Percentiles rank a stretch among this genome's conserved stretches.
These are phyloP conservation scores for Saccharomyces mikatae DNA, from an alignment of 805 yeast genomes.

Conservation along the genomic window DNA sequence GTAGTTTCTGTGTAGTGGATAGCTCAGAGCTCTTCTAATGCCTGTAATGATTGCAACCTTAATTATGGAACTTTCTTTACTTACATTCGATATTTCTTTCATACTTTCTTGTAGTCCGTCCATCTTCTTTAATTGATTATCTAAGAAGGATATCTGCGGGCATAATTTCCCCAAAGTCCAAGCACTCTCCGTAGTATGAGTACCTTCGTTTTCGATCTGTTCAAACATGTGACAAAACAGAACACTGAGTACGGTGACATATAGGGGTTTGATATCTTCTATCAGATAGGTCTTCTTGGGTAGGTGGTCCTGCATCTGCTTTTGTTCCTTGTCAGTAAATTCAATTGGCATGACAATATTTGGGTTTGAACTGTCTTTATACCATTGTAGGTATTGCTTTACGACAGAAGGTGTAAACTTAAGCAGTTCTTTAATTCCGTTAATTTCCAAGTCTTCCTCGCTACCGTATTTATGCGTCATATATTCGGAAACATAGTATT, in stretches of 20 bases:
- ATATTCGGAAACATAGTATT: slow-evolving; percentile 79
- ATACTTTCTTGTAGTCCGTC: slow-evolving; percentile 6
- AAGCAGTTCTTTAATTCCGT: slow-evolving; percentile 37
- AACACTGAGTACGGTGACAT: slow-evolving; percentile 56
- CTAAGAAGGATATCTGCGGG: slow-evolving; percentile 72
- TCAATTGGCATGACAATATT: slow-evolving; percentile 36
- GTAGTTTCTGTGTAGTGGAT: slow-evolving; percentile 72
- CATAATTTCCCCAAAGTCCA: slow-evolving; percentile 87
- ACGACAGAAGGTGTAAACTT: slow-evolving; percentile 46
- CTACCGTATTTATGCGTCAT: slow-evolving; percentile 48
- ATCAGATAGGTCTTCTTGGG: slow-evolving; percentile 58
- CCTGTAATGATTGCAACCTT: slow-evolving; percentile 51
- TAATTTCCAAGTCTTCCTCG: slow-evolving; percentile 43
- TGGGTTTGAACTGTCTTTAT: slow-evolving; percentile 32
- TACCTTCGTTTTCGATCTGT: slow-evolving; percentile 61
- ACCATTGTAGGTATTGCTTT: slow-evolving; percentile 40
- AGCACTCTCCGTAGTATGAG: slow-evolving; percentile 73
- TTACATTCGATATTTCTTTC: slow-evolving; percentile 2
- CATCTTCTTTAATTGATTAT: slow-evolving; percentile 41
- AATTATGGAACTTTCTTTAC: slow-evolving; percentile 30
- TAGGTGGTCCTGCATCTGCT: slow-evolving; percentile 51
- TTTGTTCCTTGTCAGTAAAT: slow-evolving; percentile 55
- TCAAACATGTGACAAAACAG: slow-evolving; percentile 74
- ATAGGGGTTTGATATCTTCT: slow-evolving; percentile 46
- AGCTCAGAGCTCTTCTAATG: slow-evolving; percentile 64